Evolutionary conservation across 805 yeast species (phyloP).

Genomic region (Saccharomycopsis guyanensis): DNA sequence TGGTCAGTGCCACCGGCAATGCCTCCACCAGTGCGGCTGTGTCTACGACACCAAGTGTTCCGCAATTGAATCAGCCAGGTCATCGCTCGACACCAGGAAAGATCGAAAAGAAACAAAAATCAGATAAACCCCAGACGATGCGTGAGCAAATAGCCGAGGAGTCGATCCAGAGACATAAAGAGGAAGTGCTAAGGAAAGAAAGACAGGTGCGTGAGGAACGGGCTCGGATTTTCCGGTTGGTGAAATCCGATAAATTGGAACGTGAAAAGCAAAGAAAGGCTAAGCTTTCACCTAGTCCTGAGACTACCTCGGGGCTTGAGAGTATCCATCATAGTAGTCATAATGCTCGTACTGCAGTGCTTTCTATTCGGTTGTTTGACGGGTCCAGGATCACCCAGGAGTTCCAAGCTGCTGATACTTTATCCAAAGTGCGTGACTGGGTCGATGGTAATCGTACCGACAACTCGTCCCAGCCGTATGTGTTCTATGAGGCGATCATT

Average conservation of each 20-base stretch:
- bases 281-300: constrained; percentile 9
- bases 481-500: constrained; percentile 47
- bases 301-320: background rate
- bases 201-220: constrained; percentile 41
- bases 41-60: background rate
- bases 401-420: constrained; percentile 39
- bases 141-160: constrained; percentile 37
- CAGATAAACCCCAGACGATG: constrained; percentile 24
- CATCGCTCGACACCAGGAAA: background rate
- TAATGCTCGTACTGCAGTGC: constrained; percentile 27
- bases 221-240: constrained; percentile 43
- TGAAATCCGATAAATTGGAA: constrained; percentile 48
- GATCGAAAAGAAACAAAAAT: background rate
- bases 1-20: constrained; percentile 1
- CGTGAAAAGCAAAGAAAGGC: constrained; percentile 26
- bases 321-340: constrained; percentile 21
- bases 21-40: constrained; percentile 12
- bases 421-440: constrained; percentile 56
- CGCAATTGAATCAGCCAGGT: too few relatives aligned
- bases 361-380: constrained; percentile 60
- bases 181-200: constrained; percentile 32
- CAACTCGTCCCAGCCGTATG: constrained; percentile 34
- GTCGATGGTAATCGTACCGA: constrained; percentile 45
- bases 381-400: constrained; percentile 49
- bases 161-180: constrained; percentile 32